Base-by-base conservation (phyloP, 2,329 filamentous ascomycete species). In the Calonectria leucothoes region DNA sequence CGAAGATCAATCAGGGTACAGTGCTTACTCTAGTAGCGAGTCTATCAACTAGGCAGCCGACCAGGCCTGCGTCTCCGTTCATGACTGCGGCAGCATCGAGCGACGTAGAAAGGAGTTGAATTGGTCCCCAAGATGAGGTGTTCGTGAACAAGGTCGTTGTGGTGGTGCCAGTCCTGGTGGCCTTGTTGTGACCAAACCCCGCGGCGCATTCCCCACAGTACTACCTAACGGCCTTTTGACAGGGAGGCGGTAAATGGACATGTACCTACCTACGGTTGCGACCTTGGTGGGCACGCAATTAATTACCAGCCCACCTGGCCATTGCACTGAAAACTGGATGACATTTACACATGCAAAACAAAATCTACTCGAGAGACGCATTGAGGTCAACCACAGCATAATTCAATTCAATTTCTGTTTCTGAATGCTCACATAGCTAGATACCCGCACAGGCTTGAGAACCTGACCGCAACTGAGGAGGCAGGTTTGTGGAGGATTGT, bases 21-120 rank as follows among this genome's bases (percentile, higher is more conserved):
- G 15, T 70, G 73, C 82, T 81, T 88, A 92, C 91, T 87, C 91
- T 89, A 75, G 90, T 90, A 75, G 89, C 88, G 78, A 92, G 87
- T 83, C 91, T 89, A 83, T 92, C 90, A 81, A 92, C 90, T 78
- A 92, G 87, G 82, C 89, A 90, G 84, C 88, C 87, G 80, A 92
- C 90, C 79, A 92, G 87, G 83, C 87, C 87, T 81, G 88, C 87
- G 83, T 92, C 90, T 82, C 88, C 87, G 82, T 89, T 91, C 90
- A 92, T 92, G 51, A 61, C 76, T 74, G 73, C 75, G 70, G 71
- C 72, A 76, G 79, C 78, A 81, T 81, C 67, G 76, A 76, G 77
- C 61, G 66, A 69, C 31, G 66, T 49, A 33, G 65, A 49, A 31
- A 74, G 49, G 63, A 69, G 74, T 73, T 71, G 78, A 71, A 67